Evolutionary conservation across 345 rosid species (phyloP), one percentile per base, ranked within the genome.

Genomic region (Moringa oleifera): DNA sequence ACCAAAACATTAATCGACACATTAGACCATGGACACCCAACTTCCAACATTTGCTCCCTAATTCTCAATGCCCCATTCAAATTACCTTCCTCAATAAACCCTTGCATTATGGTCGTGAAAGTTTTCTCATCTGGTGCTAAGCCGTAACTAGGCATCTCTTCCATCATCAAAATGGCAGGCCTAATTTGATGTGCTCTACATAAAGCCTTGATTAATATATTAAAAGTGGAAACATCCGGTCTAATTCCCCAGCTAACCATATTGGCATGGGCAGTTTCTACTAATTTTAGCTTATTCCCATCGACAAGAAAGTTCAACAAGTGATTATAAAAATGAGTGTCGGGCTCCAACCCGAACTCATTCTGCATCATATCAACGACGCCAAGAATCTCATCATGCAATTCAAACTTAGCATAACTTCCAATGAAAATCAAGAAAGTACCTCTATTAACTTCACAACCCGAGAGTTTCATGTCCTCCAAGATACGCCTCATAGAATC

Each of bases 141-240:
- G 63, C 87, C 86, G 51, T 84, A 77, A 67, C 68, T 73, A 0
- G 75, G 65, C 98, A 93, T 90, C 71, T 90, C 98, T 69, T 90
- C 96, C 92, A 90, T 80, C 91, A 93, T 78, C 74, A 86, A 77
- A 51, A 85, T 58, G 8, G 97, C 92, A 23, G 94, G 85, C 75
- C 96, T 82, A 73, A 90, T 79, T 67, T 88, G 96, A 71, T 88
- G 97, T 2, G 98, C 91, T 66, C 58, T 90, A 72, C 97, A 90
- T 63, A 88, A 72, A 58, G 97, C 97, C 73, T 88, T 90, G 24
- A 93, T 85, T 68, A 93, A 61, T 53, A 88, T 77, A 58, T 90
- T 93, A 72, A 88, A 90, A 8, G 98, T 93, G 0, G 89, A 85
- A 33, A 90, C 88, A 58, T 93, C 94, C 2, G 96, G 96, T 59